phyloP scores from a whole-genome alignment of 179 eudicot species.

The Gypsophila paniculata region DNA sequence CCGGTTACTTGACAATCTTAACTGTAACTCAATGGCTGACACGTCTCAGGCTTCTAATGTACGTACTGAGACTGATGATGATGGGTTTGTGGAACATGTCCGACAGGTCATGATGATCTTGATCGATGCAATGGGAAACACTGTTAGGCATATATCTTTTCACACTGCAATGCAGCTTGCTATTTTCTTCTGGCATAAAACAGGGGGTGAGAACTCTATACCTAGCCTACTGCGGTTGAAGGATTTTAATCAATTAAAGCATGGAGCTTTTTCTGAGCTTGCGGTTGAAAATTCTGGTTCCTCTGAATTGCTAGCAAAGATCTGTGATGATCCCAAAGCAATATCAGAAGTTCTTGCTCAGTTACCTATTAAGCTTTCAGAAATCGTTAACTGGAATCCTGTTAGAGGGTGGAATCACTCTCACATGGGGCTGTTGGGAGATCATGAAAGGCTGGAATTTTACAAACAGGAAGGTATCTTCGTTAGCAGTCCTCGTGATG shows the following conservation, averaged over 20 bases:
- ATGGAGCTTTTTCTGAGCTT: conserved; percentile 26
- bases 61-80: conserved; percentile 25
- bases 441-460: conserved; percentile 45
- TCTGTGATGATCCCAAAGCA: conserved; percentile 43
- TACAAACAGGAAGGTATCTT: conserved; percentile 44
- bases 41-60: conserved; percentile 23
- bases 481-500: conserved; percentile 35
- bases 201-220: conserved; percentile 34
- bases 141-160: conserved; percentile 42
- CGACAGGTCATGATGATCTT: conserved; percentile 35
- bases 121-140: conserved; percentile 40
- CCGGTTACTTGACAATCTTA: conserved; percentile 30
- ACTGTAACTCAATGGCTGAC: conserved; percentile 26
- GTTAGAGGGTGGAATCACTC: conserved; percentile 60
- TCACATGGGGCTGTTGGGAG: conserved; percentile 36
- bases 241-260: conserved; percentile 32
- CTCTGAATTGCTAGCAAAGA: conserved; percentile 40
- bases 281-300: conserved; percentile 27
- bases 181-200: conserved; percentile 47
- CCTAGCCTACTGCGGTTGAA: conserved; percentile 40
- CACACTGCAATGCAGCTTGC: conserved; percentile 57
- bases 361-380: conserved; percentile 41
- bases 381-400: conserved; percentile 41
- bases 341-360: conserved; percentile 41
- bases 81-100: conserved; percentile 29